A percentile compares a stretch with the other conserved stretches of the same genome.
phyloP scores from a whole-genome alignment of 345 rosid species.

The Turnera subulata region DNA sequence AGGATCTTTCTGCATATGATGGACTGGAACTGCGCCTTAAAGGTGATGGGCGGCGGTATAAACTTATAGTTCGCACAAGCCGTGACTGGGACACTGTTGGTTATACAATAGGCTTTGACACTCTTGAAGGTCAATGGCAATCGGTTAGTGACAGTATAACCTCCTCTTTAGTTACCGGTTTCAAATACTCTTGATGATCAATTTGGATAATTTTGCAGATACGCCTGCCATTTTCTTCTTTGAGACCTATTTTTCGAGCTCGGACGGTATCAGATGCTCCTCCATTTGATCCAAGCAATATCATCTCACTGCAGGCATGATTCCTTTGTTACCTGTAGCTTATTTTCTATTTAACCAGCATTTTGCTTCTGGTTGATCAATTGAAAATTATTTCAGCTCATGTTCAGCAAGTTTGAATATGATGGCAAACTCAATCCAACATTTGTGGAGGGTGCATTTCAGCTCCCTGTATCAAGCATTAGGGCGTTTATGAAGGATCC shows the following conservation, averaged over 20 bases:
- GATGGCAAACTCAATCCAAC: slow-evolving; percentile 91
- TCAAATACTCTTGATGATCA: slow-evolving; percentile 2
- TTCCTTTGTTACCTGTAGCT: background rate
- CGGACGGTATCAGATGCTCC: slow-evolving; percentile 66
- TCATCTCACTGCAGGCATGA: slow-evolving; percentile 76
- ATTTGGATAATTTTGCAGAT: slow-evolving; percentile 35
- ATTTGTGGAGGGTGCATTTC: slow-evolving; percentile 78
- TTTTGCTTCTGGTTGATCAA: slow-evolving; percentile 14
- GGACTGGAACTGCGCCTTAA: slow-evolving; percentile 73
- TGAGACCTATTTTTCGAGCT: slow-evolving; percentile 89
- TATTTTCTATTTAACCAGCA: background rate
- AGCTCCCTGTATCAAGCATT: slow-evolving; percentile 71
- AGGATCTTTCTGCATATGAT: slow-evolving; percentile 85
- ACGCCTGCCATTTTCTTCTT: slow-evolving; percentile 66
- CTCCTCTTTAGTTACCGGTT: background rate
- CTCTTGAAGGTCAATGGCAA: slow-evolving; percentile 79
- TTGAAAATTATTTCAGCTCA: slow-evolving; percentile 50
- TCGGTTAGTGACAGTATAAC: slow-evolving; percentile 44
- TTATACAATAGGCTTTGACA: slow-evolving; percentile 76
- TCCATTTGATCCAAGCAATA: slow-evolving; percentile 63
- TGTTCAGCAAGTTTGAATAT: slow-evolving; percentile 96
- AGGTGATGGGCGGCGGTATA: slow-evolving; percentile 88
- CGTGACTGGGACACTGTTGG: slow-evolving; percentile 93
- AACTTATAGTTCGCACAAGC: slow-evolving; percentile 70
- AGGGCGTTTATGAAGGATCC: slow-evolving; percentile 69